Base-by-base conservation (phyloP, 805 yeast genomes). In the Zygosaccharomyces pseudorouxii region DNA sequence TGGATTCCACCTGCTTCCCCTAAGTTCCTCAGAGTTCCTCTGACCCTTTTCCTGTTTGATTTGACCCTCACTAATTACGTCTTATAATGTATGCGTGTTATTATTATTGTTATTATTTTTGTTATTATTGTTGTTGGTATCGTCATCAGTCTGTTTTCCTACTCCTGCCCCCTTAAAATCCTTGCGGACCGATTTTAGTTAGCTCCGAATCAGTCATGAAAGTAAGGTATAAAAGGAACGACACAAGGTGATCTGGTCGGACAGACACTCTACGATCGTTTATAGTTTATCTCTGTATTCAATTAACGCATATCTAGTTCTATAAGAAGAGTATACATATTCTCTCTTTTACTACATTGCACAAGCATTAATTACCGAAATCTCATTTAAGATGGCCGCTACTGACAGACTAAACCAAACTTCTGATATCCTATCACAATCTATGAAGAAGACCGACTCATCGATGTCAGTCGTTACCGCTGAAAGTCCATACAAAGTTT, bases 401-500 rank as follows among this genome's bases (percentile, higher is more conserved):
- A 50, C 65, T 49, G 66, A 64, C 54, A 62, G 67, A 62, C 52
- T 63, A 54, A 53, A 58, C 44, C 61, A 57, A 51, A 63, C 68
- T 38, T 61, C 65, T 28, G 58, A 52, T 36, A 61, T 62, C 38
- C 47, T 63, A 20, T 51, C 59, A 19, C 54, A 55, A 16, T 60
- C 65, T 31, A 54, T 61, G 48, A 54, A 58, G 43, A 56, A 52
- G 27, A 38, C 48, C 18, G 55, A 51, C 20, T 53, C 53, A 9
- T 50, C 50, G 4, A 45, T 54, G n/a, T 54, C 57, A n/a, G 33
- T 47, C 11, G 42, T 51, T 11, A 49, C 54, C 18, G 45, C 51
- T 22, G 64, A 61, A 38, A 45, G 59, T 23, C 78, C 76, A 19
- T 81, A 73, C 71, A 78, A 74, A 60, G 76, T 84, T 38, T 75